Conservation (phyloP, 257 asterid genomes). For the Osmanthus fragrans region DNA sequence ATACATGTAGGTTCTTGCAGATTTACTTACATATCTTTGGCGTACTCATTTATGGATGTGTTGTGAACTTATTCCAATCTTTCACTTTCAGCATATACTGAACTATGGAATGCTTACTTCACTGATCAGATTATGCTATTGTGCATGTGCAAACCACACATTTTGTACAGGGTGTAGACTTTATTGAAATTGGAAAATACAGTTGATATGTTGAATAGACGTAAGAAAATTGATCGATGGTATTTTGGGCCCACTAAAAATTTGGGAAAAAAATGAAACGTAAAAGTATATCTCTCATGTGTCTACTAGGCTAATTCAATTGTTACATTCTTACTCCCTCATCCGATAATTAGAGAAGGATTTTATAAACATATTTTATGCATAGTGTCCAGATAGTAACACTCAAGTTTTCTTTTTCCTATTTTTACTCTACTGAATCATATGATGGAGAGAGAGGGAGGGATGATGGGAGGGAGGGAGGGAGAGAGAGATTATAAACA, state of each 20-base stretch:
- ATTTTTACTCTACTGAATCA: not conserved
- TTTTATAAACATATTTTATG: not conserved
- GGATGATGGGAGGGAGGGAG: too few species aligned
- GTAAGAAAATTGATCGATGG: not conserved
- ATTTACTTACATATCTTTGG: not conserved
- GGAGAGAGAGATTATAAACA: not conserved
- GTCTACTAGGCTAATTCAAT: slow-evolving; percentile 6
- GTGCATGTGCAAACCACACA: not conserved
- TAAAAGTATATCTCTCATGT: not conserved
- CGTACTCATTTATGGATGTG: not conserved
- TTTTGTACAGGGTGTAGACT: not conserved
- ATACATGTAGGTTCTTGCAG: not conserved
- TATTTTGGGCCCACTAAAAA: not conserved
- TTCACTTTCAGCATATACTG: not conserved
- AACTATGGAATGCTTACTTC: not conserved
- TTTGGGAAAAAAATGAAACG: not conserved
- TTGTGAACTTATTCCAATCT: not conserved
- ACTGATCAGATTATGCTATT: not conserved
- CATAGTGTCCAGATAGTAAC: not conserved
- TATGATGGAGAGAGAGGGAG: not conserved
- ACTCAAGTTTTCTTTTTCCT: not conserved
- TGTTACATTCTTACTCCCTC: not conserved
- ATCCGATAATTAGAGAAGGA: not conserved
- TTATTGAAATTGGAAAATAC: not conserved
- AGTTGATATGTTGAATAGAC: not conserved